Percentiles rank a stretch among this genome's conserved stretches.
Conservation (phyloP, 1,139 yeast genomes). For the Geotrichum citri-aurantii region DNA sequence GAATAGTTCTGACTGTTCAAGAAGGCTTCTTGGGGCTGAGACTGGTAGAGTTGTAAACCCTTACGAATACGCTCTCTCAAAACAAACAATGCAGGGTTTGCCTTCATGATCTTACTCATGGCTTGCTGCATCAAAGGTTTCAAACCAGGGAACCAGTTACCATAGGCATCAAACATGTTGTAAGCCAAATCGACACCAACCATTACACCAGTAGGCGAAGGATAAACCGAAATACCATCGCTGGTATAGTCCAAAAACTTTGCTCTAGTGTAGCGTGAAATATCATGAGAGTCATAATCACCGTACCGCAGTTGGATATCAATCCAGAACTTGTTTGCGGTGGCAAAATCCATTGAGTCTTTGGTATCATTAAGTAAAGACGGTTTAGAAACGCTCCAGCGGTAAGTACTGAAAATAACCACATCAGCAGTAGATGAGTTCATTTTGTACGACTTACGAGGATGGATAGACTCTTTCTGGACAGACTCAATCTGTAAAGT, state of each 20-base stretch:
- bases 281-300: conserved; percentile 96
- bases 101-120: conserved; percentile 89
- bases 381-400: conserved; percentile 84
- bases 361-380: conserved; percentile 53
- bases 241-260: conserved; percentile 89
- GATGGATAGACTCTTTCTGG: conserved; percentile 89
- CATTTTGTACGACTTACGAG: conserved; percentile 96
- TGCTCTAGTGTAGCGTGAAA: conserved; percentile 88
- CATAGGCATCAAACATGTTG: conserved; percentile 93
- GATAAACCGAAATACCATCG: conserved; percentile 79
- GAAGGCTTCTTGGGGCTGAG: conserved; percentile 90
- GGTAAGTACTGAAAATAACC: conserved; percentile 64
- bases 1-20: conserved; percentile 85
- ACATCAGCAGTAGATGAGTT: conserved; percentile 93
- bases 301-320: conserved; percentile 95
- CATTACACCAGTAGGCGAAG: conserved; percentile 89
- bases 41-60: conserved; percentile 87
- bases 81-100: conserved; percentile 89
- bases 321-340: conserved; percentile 80
- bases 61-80: conserved; percentile 89
- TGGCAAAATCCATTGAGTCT: conserved; percentile 38
- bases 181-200: conserved; percentile 91
- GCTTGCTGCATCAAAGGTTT: conserved; percentile 88
- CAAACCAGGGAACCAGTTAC: conserved; percentile 95
- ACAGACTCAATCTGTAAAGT: conserved; percentile 79